Evolutionary conservation across 345 rosid species (phyloP).

Genomic region (Syzygium aqueum): DNA sequence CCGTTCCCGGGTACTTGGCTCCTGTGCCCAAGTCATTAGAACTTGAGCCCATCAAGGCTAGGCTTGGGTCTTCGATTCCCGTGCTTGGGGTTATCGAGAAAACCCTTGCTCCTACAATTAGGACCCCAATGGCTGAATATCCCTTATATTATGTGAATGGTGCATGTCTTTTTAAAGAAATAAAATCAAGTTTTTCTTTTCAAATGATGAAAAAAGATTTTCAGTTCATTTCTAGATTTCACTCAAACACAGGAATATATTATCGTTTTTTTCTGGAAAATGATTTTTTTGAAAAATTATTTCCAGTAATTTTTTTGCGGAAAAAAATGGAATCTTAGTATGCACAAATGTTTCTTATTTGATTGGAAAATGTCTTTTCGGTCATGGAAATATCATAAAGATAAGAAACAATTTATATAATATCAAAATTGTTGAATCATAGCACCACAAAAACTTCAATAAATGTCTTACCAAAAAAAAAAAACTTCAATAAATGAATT

Average conservation of each 20-base stretch:
- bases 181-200: not conserved
- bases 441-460: not conserved
- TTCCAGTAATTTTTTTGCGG: fast-evolving
- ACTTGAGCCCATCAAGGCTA: not conserved
- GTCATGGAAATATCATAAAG: not conserved
- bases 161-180: not conserved
- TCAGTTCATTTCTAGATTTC: not conserved
- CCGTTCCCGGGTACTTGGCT: too few relatives aligned
- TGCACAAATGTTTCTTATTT: not conserved
- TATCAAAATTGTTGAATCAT: not conserved
- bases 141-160: not conserved
- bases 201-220: not conserved
- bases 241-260: not conserved
- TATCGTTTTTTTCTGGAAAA: not conserved
- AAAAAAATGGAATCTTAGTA: not conserved
- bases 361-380: not conserved
- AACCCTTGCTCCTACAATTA: not conserved
- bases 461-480: too few relatives aligned
- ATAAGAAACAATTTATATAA: not conserved
- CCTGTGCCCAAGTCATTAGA: not conserved
- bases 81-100: not conserved
- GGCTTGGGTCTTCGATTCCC: not conserved
- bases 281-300: not conserved
- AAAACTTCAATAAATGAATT: not conserved
- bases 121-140: not conserved